Evolutionary conservation across 257 asterid species (phyloP).

Genomic region (Solanum sejunctum): DNA sequence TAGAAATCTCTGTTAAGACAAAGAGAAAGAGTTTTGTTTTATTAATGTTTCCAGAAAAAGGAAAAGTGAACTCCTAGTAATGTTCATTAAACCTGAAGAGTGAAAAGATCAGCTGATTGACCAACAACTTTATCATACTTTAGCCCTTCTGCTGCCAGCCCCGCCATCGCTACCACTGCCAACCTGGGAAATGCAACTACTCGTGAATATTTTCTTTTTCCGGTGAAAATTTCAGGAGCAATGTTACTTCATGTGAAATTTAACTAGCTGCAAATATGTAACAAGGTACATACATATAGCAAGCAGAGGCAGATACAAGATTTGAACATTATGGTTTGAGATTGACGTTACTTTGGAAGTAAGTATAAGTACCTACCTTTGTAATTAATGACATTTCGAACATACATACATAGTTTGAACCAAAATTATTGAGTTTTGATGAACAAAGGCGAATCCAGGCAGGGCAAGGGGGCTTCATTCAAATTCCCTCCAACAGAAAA

Average conservation of each 20-base stretch:
- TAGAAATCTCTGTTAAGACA: slow-evolving; percentile 56
- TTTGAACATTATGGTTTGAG: not conserved
- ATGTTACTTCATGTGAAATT: not conserved
- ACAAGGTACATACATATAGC: not conserved
- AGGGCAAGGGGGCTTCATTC: no score
- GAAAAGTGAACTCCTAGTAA: not conserved
- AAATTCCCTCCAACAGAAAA: no score
- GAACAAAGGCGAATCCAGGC: no score
- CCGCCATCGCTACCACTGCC: slow-evolving; percentile 95
- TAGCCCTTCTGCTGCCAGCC: slow-evolving; percentile 93
- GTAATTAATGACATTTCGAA: not conserved
- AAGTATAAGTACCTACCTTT: no score
- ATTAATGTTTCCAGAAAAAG: not conserved
- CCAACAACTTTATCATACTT: slow-evolving; percentile 88
- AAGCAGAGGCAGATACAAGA: not conserved
- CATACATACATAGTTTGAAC: not conserved
- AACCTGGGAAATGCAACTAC: slow-evolving; percentile 33
- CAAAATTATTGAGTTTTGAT: no score
- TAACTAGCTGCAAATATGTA: not conserved
- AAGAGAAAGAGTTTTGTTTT: not conserved
- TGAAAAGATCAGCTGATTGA: slow-evolving; percentile 88
- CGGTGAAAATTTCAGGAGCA: not conserved
- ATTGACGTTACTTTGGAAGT: no score
- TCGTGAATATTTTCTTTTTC: not conserved
- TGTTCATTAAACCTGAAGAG: slow-evolving; percentile 58